Conservation (phyloP, 305 asterid species). For the Striga hermonthica region DNA sequence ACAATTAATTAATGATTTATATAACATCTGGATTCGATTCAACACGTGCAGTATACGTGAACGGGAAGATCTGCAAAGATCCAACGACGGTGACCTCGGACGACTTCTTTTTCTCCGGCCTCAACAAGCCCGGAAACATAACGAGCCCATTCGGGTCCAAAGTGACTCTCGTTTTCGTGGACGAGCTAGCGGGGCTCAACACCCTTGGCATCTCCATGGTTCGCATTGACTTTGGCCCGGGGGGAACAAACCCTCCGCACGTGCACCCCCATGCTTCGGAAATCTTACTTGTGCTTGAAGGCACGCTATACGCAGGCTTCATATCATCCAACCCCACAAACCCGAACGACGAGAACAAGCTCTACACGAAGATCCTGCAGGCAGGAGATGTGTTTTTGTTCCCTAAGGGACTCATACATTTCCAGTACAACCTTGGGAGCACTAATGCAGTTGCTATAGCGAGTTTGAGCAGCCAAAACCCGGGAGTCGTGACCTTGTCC, state of each 20-base stretch:
- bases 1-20: no score
- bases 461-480: no score
- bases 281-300: slow-evolving; percentile 10
- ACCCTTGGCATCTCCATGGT: slow-evolving; percentile 32
- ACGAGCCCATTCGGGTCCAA: slow-evolving; percentile 26
- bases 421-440: no score
- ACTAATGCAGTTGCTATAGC: no score
- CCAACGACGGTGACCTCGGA: slow-evolving; percentile 23
- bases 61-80: slow-evolving; percentile 34
- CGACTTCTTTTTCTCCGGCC: slow-evolving; percentile 29
- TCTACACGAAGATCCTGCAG: slow-evolving; percentile 13
- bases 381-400: slow-evolving; percentile 29
- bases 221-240: slow-evolving; percentile 31
- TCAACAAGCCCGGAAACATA: slow-evolving; percentile 20
- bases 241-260: slow-evolving; percentile 34
- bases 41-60: slow-evolving; percentile 22
- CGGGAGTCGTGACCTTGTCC: no score
- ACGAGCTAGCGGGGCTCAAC: slow-evolving; percentile 28
- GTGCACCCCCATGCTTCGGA: slow-evolving; percentile 34
- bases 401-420: slow-evolving; percentile 20
- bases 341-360: slow-evolving; percentile 23
- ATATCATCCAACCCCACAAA: slow-evolving; percentile 22
- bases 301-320: slow-evolving; percentile 29
- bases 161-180: background rate
- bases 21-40: background rate